Conservation (phyloP, 2,329 filamentous ascomycete species). For the Epichloe amarillans region DNA sequence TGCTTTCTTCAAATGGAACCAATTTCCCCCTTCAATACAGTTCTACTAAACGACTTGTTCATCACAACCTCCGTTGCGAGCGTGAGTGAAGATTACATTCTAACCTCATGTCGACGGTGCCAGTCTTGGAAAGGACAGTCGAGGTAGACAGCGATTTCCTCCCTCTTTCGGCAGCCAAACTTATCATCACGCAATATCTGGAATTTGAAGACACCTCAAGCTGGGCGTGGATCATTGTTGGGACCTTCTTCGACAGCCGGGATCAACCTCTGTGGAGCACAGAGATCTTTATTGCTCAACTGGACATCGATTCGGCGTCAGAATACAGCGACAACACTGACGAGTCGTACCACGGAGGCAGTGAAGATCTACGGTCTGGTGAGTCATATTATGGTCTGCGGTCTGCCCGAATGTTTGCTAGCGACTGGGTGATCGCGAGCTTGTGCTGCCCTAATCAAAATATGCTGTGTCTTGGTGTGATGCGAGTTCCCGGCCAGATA, state of each 20-base stretch:
- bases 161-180: constrained; percentile 31
- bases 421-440: background rate
- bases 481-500: background rate
- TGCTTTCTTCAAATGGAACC: background rate
- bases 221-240: constrained; percentile 35
- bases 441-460: background rate
- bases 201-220: constrained; percentile 17
- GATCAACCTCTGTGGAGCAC: constrained; percentile 31
- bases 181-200: constrained; percentile 31
- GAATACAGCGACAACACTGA: constrained; percentile 11
- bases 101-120: constrained; percentile 10
- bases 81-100: background rate
- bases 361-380: constrained; percentile 5
- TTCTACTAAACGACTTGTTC: background rate
- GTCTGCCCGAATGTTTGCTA: constrained; percentile 5
- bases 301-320: constrained; percentile 14
- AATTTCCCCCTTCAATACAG: too few relatives aligned
- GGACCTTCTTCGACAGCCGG: constrained; percentile 31
- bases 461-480: background rate
- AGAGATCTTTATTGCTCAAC: constrained; percentile 26
- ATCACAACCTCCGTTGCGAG: background rate
- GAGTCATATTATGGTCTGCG: background rate
- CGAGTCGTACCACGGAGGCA: constrained; percentile 1
- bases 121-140: constrained; percentile 13
- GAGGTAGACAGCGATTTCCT: constrained; percentile 19